A percentile compares a stretch with the other conserved stretches of the same genome.
Evolutionary conservation across 768 basidiomycete genomes (phyloP).

Genomic region (Inosperma sp.): DNA sequence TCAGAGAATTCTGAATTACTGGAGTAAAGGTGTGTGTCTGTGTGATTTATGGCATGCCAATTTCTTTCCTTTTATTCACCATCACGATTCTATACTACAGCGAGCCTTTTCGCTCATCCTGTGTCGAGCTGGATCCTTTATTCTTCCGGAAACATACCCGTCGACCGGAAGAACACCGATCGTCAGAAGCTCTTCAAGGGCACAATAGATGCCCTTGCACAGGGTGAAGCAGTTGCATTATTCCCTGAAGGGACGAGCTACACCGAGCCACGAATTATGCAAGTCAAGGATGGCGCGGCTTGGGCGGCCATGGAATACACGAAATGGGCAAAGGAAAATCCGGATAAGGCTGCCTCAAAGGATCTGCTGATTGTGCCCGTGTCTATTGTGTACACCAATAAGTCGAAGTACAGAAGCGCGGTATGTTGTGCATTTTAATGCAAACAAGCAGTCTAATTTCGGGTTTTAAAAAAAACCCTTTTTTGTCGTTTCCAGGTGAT

Average conservation of each 20-base stretch:
- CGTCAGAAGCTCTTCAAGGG: constrained; percentile 82
- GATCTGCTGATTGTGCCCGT: constrained; percentile 72
- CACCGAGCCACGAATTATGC: constrained; percentile 90
- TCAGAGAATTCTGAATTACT: constrained; percentile 77
- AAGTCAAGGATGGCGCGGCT: constrained; percentile 88
- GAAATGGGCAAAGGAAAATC: constrained; percentile 65
- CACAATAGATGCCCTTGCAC: constrained; percentile 79
- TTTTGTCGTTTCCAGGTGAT: constrained; percentile 47
- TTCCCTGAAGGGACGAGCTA: constrained; percentile 95
- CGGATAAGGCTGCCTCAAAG: constrained; percentile 38
- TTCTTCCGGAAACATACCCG: constrained; percentile 95
- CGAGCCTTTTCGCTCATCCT: constrained; percentile 78
- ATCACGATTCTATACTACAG: constrained; percentile 29
- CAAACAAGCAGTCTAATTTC: too few relatives aligned
- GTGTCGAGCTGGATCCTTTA: constrained; percentile 66
- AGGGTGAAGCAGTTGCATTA: constrained; percentile 81
- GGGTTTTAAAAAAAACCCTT: not conserved
- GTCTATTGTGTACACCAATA: constrained; percentile 92
- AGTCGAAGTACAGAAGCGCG: constrained; percentile 88
- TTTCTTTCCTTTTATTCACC: constrained; percentile 1
- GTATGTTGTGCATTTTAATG: constrained; percentile 44
- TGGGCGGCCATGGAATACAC: constrained; percentile 95
- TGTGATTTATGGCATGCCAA: not conserved
- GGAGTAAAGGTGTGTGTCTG: constrained; percentile 75
- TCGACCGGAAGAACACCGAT: constrained; percentile 92